A percentile compares a stretch with the other conserved stretches of the same genome.
Conservation (phyloP, 208 protist genomes). For the Herpetomonas muscarum region DNA sequence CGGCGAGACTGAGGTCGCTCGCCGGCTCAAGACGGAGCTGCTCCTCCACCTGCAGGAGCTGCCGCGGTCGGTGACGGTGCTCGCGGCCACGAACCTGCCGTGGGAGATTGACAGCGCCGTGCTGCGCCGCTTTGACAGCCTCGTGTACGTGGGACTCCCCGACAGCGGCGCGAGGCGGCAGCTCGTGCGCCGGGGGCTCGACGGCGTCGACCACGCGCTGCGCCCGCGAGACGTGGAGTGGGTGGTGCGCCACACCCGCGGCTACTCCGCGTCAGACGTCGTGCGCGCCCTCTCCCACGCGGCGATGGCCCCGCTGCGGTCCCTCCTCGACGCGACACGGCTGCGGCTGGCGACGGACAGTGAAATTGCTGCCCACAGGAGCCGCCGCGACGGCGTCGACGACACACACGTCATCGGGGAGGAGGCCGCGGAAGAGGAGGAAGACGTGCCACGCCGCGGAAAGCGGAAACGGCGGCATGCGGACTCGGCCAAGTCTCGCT, state of each 20-base stretch:
- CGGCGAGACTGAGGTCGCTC: conserved; percentile 81
- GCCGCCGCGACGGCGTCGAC: no score
- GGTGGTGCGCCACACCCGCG: conserved; percentile 45
- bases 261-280: conserved; percentile 93
- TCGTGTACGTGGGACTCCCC: conserved; percentile 85
- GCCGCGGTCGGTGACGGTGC: conserved; percentile 49
- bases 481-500: no score
- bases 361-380: conserved; percentile 7
- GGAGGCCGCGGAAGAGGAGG: no score
- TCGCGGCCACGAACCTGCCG: conserved; percentile 91
- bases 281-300: conserved; percentile 86
- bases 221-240: conserved; percentile 26
- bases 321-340: conserved; percentile 67
- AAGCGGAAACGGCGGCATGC: no score
- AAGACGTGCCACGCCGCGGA: no score
- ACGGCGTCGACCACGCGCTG: conserved; percentile 34
- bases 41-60: conserved; percentile 92
- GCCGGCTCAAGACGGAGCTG: conserved; percentile 99
- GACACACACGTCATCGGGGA: no score
- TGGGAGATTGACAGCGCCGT: conserved; percentile 90
- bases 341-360: conserved; percentile 26
- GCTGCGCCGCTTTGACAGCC: conserved; percentile 83
- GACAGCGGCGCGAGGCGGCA: conserved; percentile 17
- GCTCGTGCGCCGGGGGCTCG: conserved; percentile 32
- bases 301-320: conserved; percentile 91